These are phyloP conservation scores for Kurtzmaniella cleridarum DNA, from an alignment of 805 yeast species.

Conservation along the genomic window DNA sequence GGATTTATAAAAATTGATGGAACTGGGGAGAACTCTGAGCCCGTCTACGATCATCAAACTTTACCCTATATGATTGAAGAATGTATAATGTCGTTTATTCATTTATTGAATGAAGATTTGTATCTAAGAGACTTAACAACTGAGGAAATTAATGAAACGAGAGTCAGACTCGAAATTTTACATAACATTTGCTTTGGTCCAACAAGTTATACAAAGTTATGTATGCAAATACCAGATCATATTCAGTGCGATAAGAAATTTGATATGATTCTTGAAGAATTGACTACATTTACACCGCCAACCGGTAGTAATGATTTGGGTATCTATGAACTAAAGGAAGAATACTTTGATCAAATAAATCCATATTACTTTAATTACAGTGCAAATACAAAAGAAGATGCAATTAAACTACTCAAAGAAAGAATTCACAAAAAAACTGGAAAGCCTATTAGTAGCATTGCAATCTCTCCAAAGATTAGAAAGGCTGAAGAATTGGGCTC, in stretches of 20 bases:
- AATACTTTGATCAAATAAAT: conserved; percentile 27
- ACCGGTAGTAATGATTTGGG: conserved; percentile 32
- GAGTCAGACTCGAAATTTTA: conserved; percentile 66
- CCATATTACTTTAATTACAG: conserved; percentile 79
- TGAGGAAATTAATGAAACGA: conserved; percentile 42
- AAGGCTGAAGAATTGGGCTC: conserved; percentile 24
- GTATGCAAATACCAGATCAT: conserved; percentile 69
- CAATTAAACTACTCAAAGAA: conserved; percentile 58
- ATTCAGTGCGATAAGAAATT: conserved; percentile 67
- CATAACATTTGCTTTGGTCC: conserved; percentile 79
- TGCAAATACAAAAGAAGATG: conserved; percentile 78
- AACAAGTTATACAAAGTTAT: conserved; percentile 63
- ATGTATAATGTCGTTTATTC: conserved; percentile 61
- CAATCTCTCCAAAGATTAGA: conserved; percentile 49
- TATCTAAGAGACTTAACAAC: conserved; percentile 47
- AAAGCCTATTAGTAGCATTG: conserved; percentile 42
- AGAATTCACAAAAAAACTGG: conserved; percentile 36
- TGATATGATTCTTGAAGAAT: conserved; percentile 41
- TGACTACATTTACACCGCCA: conserved; percentile 30
- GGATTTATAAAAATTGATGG: conserved; percentile 18
- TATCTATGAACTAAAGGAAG: conserved; percentile 30
- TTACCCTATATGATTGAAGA: conserved; percentile 73
- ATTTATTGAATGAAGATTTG: conserved; percentile 61
- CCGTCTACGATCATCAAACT: conserved; percentile 40
- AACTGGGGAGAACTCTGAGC: neutral